A percentile compares a stretch with the other conserved stretches of the same genome.
Conservation (phyloP, 176 grass and related monocot species). For the Pontederia crassipes region DNA sequence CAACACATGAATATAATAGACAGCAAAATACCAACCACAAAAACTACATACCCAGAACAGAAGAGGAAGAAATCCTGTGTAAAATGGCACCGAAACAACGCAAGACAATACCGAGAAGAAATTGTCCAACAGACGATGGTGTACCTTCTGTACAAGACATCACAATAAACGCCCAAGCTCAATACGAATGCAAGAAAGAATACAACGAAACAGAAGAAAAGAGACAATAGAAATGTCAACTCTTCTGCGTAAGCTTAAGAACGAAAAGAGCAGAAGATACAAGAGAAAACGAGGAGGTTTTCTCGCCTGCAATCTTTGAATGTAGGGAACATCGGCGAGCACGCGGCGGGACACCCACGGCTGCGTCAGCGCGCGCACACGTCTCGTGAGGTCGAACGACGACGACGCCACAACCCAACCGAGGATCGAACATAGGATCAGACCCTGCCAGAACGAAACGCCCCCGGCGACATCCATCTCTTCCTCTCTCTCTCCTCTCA, state of each 20-base stretch:
- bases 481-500: constrained; percentile 1
- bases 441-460: constrained; percentile 59
- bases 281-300: no score
- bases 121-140: constrained; percentile 48
- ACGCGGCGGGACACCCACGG: constrained; percentile 64
- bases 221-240: background rate
- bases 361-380: constrained; percentile 37
- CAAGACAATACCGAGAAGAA: constrained; percentile 85
- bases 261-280: background rate
- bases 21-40: background rate
- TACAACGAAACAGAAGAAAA: background rate
- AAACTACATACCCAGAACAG: constrained; percentile 69
- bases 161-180: constrained; percentile 7
- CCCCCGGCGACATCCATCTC: constrained; percentile 23
- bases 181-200: background rate
- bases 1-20: background rate
- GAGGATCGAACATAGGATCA: constrained; percentile 39
- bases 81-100: constrained; percentile 88
- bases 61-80: constrained; percentile 92
- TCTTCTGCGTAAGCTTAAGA: background rate
- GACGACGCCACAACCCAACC: constrained; percentile 68
- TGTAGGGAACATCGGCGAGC: constrained; percentile 43
- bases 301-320: constrained; percentile 60
- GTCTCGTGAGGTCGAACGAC: constrained; percentile 55
- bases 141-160: constrained; percentile 45